Evolutionary conservation across 257 asterid species (phyloP).

Genomic region (Mitragyna speciosa): DNA sequence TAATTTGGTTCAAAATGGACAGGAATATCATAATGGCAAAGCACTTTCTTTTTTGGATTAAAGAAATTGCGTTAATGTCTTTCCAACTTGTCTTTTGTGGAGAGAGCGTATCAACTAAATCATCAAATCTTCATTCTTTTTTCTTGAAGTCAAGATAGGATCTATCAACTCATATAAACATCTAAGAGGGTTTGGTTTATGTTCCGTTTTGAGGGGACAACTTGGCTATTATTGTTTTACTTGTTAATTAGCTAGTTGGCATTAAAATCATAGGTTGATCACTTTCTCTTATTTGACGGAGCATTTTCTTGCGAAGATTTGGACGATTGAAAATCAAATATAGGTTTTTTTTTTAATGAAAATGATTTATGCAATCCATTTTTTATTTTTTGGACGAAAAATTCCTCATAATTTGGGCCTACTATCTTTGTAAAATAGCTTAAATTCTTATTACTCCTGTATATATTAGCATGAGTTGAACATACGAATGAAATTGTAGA

Average conservation of each 20-base stretch:
- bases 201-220: conserved; percentile 1
- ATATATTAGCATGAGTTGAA: too few species aligned
- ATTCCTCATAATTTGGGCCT: too few species aligned
- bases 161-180: not conserved
- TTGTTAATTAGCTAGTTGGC: not conserved
- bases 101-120: not conserved
- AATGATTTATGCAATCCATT: too few species aligned
- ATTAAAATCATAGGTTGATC: not conserved
- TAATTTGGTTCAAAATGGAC: not conserved
- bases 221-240: not conserved
- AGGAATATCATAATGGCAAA: not conserved
- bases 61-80: not conserved
- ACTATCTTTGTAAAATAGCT: too few species aligned
- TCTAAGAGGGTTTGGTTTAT: not conserved
- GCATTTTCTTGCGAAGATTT: not conserved
- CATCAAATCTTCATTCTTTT: conserved; percentile 1
- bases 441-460: too few species aligned
- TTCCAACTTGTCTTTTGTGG: not conserved
- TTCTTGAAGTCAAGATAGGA: not conserved
- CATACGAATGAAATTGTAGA: too few species aligned
- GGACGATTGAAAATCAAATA: too few species aligned
- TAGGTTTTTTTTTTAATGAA: too few species aligned
- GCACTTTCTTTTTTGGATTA: not conserved
- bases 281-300: not conserved
- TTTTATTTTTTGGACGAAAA: too few species aligned